Evolutionary conservation across 257 asterid genomes (phyloP).

Genomic region (Nicotiana sylvestris): DNA sequence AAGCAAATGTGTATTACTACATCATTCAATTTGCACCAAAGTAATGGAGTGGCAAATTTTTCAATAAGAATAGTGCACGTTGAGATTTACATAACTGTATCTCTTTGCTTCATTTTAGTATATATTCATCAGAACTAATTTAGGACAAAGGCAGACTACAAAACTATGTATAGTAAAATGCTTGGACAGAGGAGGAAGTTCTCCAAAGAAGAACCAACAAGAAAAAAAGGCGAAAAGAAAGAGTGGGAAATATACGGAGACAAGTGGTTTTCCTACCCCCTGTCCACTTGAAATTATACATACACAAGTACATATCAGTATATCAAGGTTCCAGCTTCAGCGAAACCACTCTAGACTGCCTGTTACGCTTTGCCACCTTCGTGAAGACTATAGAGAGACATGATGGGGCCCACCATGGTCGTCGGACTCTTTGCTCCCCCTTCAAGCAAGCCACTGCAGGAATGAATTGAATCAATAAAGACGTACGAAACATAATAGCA

Average conservation of each 20-base stretch:
- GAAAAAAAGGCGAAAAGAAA: constrained; percentile 17
- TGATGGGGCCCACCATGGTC: constrained; percentile 98
- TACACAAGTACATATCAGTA: constrained; percentile 22
- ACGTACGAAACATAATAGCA: not conserved
- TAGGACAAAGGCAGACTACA: constrained; percentile 4
- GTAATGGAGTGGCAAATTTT: not conserved
- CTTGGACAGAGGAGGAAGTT: constrained; percentile 27
- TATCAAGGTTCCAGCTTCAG: constrained; percentile 93
- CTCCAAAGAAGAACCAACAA: constrained; percentile 37
- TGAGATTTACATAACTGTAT: constrained; percentile 4
- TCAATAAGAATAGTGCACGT: not conserved
- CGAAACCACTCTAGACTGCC: constrained; percentile 93
- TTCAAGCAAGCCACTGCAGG: constrained; percentile 90
- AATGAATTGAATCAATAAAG: not conserved
- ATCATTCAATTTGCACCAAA: not conserved
- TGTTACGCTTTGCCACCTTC: constrained; percentile 72
- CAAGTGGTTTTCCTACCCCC: constrained; percentile 16
- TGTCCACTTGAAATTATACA: constrained; percentile 17
- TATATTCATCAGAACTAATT: constrained; percentile 3
- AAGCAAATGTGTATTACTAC: not conserved
- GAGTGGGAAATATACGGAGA: not conserved
- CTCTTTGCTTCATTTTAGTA: constrained; percentile 5
- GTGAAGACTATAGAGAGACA: constrained; percentile 62
- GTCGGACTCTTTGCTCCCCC: constrained; percentile 90
- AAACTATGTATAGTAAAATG: constrained; percentile 23